A percentile compares a stretch with the other conserved stretches of the same genome.
phyloP scores from a whole-genome alignment of 352 stramenopile species.

The Phytophthora europaea region DNA sequence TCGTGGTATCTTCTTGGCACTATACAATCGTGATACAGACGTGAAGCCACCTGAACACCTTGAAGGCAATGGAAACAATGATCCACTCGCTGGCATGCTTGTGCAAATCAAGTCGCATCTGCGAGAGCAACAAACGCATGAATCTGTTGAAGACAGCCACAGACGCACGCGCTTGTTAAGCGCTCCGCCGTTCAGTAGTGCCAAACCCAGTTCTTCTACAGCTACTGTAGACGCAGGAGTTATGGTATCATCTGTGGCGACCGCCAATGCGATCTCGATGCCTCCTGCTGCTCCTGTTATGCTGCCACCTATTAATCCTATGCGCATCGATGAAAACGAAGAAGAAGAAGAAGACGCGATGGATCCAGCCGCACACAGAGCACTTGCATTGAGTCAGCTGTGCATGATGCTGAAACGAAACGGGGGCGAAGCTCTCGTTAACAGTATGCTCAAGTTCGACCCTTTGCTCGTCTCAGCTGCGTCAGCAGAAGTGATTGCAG shows the following conservation, averaged over 20 bases:
- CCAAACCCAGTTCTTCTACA: slow-evolving; percentile 8
- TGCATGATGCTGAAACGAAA: slow-evolving; percentile 54
- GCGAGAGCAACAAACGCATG: slow-evolving; percentile 24
- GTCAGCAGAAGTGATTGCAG: slow-evolving; percentile 46
- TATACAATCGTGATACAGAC: slow-evolving; percentile 68
- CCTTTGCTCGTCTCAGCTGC: slow-evolving; percentile 52
- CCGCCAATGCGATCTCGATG: not conserved
- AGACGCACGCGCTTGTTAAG: slow-evolving; percentile 25
- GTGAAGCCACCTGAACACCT: slow-evolving; percentile 42
- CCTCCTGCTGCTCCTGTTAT: slow-evolving; percentile 29
- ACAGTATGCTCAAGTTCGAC: slow-evolving; percentile 72
- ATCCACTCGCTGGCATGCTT: slow-evolving; percentile 55
- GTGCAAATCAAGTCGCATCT: slow-evolving; percentile 65
- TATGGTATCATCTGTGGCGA: not conserved
- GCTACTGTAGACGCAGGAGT: not conserved
- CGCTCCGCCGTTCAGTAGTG: slow-evolving; percentile 18
- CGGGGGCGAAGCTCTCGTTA: slow-evolving; percentile 54
- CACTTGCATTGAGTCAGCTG: slow-evolving; percentile 53
- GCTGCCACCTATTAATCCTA: not conserved
- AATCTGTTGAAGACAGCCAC: not conserved
- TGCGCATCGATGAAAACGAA: slow-evolving; percentile 16
- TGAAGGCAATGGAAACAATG: slow-evolving; percentile 27
- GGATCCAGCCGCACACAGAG: not conserved
- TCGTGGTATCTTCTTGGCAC: slow-evolving; percentile 65
- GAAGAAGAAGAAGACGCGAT: slow-evolving; percentile 13